Evolutionary conservation across 352 stramenopile species (phyloP).

Genomic region (Phytopythium sindhum): DNA sequence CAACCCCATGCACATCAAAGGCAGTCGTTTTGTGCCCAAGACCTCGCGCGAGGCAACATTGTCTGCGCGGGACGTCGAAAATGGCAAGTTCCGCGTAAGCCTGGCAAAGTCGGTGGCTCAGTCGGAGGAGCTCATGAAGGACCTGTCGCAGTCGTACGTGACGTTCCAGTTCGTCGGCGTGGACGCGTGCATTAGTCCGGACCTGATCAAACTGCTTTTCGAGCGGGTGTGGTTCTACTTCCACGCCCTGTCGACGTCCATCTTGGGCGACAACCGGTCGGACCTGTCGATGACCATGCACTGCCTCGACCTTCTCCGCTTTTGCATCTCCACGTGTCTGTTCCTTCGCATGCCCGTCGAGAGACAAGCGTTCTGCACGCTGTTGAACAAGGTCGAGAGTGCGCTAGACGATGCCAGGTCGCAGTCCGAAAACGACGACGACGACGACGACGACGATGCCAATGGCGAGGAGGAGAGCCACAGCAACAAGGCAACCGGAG

Average conservation of each 20-base stretch:
- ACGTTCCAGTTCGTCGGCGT: conserved; percentile 92
- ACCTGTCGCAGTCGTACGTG: conserved; percentile 72
- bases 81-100: conserved; percentile 71
- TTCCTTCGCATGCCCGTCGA: conserved; percentile 79
- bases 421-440: conserved; percentile 5
- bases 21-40: conserved; percentile 47
- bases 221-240: conserved; percentile 95
- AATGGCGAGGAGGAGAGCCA: conserved; percentile 15
- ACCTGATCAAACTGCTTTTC: conserved; percentile 92
- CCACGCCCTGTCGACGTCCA: conserved; percentile 80
- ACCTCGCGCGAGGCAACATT: conserved; percentile 40
- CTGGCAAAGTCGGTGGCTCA: conserved; percentile 75
- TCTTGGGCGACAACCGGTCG: conserved; percentile 73
- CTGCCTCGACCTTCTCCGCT: conserved; percentile 78
- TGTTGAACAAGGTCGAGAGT: conserved; percentile 71
- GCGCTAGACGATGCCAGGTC: conserved; percentile 35
- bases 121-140: conserved; percentile 84
- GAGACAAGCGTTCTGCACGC: conserved; percentile 70
- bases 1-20: conserved; percentile 92
- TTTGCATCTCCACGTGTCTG: conserved; percentile 79
- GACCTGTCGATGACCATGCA: conserved; percentile 79
- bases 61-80: conserved; percentile 50
- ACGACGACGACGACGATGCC: conserved; percentile 15
- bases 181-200: conserved; percentile 83
- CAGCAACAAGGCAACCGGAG: neutral